A percentile compares a stretch with the other conserved stretches of the same genome.
Evolutionary conservation across 2,329 filamentous ascomycete genomes (phyloP).

Genomic region (Verticillium tricorpus): DNA sequence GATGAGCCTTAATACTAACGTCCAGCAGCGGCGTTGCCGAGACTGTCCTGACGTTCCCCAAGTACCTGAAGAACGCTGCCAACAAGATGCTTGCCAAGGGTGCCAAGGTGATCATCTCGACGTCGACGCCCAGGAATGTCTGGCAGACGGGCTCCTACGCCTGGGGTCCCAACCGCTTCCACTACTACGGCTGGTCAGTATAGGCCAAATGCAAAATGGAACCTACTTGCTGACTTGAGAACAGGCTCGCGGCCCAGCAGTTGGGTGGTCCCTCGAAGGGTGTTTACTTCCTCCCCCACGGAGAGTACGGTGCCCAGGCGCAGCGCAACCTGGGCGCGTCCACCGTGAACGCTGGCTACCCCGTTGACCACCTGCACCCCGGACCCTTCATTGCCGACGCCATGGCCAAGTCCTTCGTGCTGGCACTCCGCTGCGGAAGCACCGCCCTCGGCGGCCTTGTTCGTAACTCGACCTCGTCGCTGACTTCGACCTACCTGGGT

Average conservation of each 20-base stretch:
- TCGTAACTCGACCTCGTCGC: slow-evolving; percentile 25
- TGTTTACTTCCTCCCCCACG: slow-evolving; percentile 56
- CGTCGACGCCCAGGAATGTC: slow-evolving; percentile 52
- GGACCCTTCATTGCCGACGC: slow-evolving; percentile 49
- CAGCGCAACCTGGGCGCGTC: slow-evolving; percentile 44
- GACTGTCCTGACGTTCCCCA: slow-evolving; percentile 56
- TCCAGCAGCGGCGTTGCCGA: slow-evolving; percentile 24
- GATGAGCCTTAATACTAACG: neutral
- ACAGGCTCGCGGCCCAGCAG: slow-evolving; percentile 17
- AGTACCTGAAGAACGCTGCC: slow-evolving; percentile 55
- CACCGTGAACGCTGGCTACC: slow-evolving; percentile 49
- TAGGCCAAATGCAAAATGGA: neutral
- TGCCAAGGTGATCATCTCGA: slow-evolving; percentile 54
- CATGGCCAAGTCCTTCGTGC: slow-evolving; percentile 43
- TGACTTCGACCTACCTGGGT: slow-evolving; percentile 23
- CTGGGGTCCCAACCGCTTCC: slow-evolving; percentile 47
- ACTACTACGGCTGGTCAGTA: slow-evolving; percentile 34
- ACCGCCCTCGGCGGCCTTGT: slow-evolving; percentile 31
- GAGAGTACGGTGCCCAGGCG: slow-evolving; percentile 50
- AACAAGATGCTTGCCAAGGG: slow-evolving; percentile 50
- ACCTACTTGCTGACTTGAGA: neutral
- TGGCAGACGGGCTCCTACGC: slow-evolving; percentile 53
- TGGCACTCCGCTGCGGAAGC: slow-evolving; percentile 46
- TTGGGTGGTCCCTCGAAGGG: slow-evolving; percentile 30
- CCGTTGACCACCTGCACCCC: slow-evolving; percentile 61